Evolutionary conservation across 805 yeast species (phyloP), one percentile per base, ranked within the genome.

Genomic region (Saccharomycopsis sp.): DNA sequence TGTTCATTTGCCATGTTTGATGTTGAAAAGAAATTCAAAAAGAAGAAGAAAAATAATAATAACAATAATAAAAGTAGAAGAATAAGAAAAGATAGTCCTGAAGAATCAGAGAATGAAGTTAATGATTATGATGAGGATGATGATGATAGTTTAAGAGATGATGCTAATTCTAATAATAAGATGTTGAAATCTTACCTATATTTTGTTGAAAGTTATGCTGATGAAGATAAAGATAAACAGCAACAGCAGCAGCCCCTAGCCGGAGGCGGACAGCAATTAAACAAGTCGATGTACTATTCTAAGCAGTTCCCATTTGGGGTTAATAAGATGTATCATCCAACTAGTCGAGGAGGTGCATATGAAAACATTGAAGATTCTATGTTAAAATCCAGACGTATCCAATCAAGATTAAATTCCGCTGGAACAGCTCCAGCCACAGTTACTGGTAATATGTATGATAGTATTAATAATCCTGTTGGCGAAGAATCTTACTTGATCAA

Each of bases 1-100:
- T 90, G 97, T 58, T 81, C 86, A 24, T 87, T 81, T 70, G 97
- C 97, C 2, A 85, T 86, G 80, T 93, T 93, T 63, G 82, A 86
- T 53, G 77, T 83, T 51, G 88, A 81, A 50, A 77, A 76, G 51
- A 71, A 72, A 48, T 73, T 69, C 45, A 64, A 67, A 49, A 66
- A 67, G 51, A 71, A 64, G 71, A 45, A 51, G 22, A 44, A 38
- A 2, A 40, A 35, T 3, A 35, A 44, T 16, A 50, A 52, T 20
- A 19, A 45, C 5, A 26, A 43, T 32, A 48, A 46, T 38, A 50
- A 52, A 43, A 49, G 38, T 29, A 36, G 38, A 38, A 43, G 43
- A 23, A 42, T 52, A 50, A 38, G 38, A 37, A 40, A 44, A 11
- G 23, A 19, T 16, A 19, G 34, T 13, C 35, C 44, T 50, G 22